Conservation (phyloP, 208 protist genomes). For the Acanthamoeba healyi region DNA sequence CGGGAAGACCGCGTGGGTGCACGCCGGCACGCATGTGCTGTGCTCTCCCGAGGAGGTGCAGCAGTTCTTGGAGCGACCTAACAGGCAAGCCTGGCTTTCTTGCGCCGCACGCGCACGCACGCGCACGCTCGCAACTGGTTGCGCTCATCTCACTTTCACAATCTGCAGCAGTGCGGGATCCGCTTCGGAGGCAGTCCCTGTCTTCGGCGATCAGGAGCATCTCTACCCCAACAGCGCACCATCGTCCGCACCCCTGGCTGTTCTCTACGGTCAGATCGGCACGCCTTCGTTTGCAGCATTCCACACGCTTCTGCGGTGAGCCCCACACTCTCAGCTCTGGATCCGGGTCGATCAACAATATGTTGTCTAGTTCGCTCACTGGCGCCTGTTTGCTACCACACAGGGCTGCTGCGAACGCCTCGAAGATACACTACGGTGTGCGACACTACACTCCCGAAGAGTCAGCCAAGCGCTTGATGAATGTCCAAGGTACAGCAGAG, state of each 20-base stretch:
- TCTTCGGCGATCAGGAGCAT: slow-evolving; percentile 65
- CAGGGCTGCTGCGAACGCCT: slow-evolving; percentile 1
- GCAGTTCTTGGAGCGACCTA: background rate
- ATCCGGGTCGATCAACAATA: background rate
- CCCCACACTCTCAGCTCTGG: background rate
- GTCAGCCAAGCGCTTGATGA: slow-evolving; percentile 18
- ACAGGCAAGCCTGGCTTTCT: background rate
- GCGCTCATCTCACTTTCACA: too few species aligned
- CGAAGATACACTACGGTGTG: background rate
- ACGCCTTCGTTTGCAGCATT: background rate
- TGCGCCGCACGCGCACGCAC: too few species aligned
- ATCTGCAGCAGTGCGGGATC: background rate
- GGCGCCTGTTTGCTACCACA: background rate
- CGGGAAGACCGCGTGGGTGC: background rate
- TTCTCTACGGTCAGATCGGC: slow-evolving; percentile 57
- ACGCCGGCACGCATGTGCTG: background rate
- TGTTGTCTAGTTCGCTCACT: background rate
- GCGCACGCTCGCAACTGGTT: too few species aligned
- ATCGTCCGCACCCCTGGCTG: background rate
- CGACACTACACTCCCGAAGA: slow-evolving; percentile 20
- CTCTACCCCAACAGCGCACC: slow-evolving; percentile 25
- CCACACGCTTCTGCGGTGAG: background rate
- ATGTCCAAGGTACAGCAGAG: slow-evolving; percentile 5
- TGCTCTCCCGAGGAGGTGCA: slow-evolving; percentile 14
- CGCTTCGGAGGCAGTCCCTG: background rate